Evolutionary conservation across 2,329 filamentous ascomycete species (phyloP).

Genomic region (Colletotrichum somersetense): DNA sequence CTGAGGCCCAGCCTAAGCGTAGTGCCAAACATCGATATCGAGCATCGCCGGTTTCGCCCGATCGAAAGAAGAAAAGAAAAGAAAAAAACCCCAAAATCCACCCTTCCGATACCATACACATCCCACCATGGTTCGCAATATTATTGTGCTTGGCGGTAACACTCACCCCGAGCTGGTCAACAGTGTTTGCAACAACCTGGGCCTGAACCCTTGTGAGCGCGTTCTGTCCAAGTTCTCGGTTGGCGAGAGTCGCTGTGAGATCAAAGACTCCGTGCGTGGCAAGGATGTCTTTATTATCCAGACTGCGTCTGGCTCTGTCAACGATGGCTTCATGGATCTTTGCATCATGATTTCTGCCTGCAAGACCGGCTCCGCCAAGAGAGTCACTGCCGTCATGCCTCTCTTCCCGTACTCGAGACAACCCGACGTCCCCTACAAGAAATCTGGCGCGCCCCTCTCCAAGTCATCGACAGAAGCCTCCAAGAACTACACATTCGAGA

Average conservation of each 20-base stretch:
- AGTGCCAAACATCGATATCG: not conserved
- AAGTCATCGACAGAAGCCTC: slow-evolving; percentile 70
- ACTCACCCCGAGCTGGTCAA: slow-evolving; percentile 91
- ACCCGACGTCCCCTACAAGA: slow-evolving; percentile 97
- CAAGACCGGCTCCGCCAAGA: slow-evolving; percentile 91
- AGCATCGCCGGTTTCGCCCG: slow-evolving; percentile 35
- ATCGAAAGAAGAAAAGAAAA: not conserved
- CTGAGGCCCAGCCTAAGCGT: not conserved
- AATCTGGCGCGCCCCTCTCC: slow-evolving; percentile 87
- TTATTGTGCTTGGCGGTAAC: slow-evolving; percentile 92
- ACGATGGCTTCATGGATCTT: slow-evolving; percentile 96
- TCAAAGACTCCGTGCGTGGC: slow-evolving; percentile 94
- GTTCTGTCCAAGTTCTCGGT: slow-evolving; percentile 93
- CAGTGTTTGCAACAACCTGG: slow-evolving; percentile 88
- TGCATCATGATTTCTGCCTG: slow-evolving; percentile 99
- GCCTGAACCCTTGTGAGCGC: slow-evolving; percentile 86
- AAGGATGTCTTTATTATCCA: slow-evolving; percentile 99
- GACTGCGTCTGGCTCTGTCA: slow-evolving; percentile 91
- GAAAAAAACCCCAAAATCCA: not conserved
- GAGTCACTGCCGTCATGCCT: slow-evolving; percentile 88
- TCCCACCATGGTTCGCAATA: slow-evolving; percentile 85
- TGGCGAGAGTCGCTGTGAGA: slow-evolving; percentile 94
- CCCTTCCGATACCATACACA: too few relatives aligned
- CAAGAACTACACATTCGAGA: slow-evolving; percentile 86
- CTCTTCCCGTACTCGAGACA: slow-evolving; percentile 98